Percentiles rank a stretch among this genome's conserved stretches.
These are phyloP conservation scores for Yamadazyma sp. DNA, from an alignment of 805 yeast genomes.

Conservation along the genomic window DNA sequence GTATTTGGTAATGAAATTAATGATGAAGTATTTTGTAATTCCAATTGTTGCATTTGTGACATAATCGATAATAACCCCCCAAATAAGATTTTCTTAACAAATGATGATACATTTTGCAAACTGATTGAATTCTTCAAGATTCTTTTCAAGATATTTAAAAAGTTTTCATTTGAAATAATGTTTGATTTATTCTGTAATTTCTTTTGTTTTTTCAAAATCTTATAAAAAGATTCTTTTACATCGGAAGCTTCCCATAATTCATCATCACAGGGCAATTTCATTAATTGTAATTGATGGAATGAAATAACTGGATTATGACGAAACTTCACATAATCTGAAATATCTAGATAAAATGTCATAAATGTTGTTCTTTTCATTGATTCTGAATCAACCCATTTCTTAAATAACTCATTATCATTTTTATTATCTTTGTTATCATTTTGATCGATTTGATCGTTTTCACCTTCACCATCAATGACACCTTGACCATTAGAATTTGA, in stretches of 20 bases:
- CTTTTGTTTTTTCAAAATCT: conserved; percentile 34
- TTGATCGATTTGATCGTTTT: conserved; percentile 18
- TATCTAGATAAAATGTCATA: conserved; percentile 79
- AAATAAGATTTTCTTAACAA: conserved; percentile 57
- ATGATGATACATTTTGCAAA: conserved; percentile 28
- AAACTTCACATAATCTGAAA: conserved; percentile 72
- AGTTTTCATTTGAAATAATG: conserved; percentile 27
- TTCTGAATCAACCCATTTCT: conserved; percentile 78
- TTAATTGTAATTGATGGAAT: conserved; percentile 37
- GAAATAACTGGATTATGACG: conserved; percentile 59
- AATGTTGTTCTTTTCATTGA: conserved; percentile 73
- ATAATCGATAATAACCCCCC: conserved; percentile 26
- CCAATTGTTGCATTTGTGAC: conserved; percentile 29
- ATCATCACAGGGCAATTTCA: conserved; percentile 40
- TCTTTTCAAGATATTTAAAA: conserved; percentile 55
- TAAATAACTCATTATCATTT: conserved; percentile 38
- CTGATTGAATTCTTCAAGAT: conserved; percentile 46
- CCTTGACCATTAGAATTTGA: conserved; percentile 4
- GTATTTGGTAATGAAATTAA: conserved; percentile 16
- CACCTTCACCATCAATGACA: conserved; percentile 36
- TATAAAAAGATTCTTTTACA: conserved; percentile 36
- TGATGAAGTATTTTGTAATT: conserved; percentile 44
- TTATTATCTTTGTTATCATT: conserved; percentile 15
- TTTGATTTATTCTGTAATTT: conserved; percentile 18
- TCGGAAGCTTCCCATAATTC: conserved; percentile 38